Base-by-base conservation (phyloP, 805 yeast species). In the Kazachstania taianensis region DNA sequence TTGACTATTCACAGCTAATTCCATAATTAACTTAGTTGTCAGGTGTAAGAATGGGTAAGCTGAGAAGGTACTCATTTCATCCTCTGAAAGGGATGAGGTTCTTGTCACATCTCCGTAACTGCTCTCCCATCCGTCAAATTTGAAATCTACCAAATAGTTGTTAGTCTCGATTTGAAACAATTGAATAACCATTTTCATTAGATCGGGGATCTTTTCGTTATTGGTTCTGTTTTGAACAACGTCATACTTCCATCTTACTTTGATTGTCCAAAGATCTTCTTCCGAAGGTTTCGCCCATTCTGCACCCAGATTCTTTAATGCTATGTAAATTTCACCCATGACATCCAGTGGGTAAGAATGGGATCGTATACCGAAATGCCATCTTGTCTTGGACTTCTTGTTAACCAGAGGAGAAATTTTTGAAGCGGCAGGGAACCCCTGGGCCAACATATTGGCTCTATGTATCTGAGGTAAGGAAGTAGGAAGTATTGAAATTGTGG, bases 341-440 rank as follows among this genome's bases (percentile, higher is more conserved):
- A 92, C 98, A 59, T 92, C 98, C 48, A 92, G 67, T 23, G 98
- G 97, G 55, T 92, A 92, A 1, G 96, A 84, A 50, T 96, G 71
- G 7, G 96, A 85, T 55, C 98, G 70, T 41, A 92, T 92, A 45
- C 98, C 98, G 55, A 92, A 92, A 66, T 92, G 98, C 98, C 98
- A 92, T 60, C 94, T 77, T 5, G 95, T 84, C 61, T 86, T 89
- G 42, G 89, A 81, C 57, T 84, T 85, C 58, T 89, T 86, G 32
- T 81, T 69, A 17, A 78, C 69, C 15, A 77, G 65, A 7, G 83
- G 78, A 28, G 68, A 66, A 23, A 65, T 64, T 44, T 63, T 64
- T 6, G 66, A 45, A 5, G 65, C 64, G 0, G 72, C 61, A 35
- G 76, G 70, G 6, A 74, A 62, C 1, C 72, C 72, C 32, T 61